phyloP scores from a whole-genome alignment of 1,284 basidiomycete species.

The Trametes sp. region DNA sequence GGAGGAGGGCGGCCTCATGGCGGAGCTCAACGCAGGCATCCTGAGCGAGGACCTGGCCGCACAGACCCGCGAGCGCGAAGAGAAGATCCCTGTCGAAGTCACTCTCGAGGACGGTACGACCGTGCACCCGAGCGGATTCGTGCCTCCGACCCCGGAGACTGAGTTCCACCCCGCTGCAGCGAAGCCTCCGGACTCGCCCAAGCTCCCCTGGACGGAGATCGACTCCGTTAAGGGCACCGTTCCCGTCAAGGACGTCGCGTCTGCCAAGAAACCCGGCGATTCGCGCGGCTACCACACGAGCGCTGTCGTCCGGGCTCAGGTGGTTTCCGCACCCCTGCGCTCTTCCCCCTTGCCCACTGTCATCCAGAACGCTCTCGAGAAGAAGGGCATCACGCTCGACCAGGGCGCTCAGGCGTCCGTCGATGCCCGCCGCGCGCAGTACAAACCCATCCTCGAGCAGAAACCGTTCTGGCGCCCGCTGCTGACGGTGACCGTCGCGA shows the following conservation, averaged over 20 bases:
- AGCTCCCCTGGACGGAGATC: conserved; percentile 35
- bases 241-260: not conserved
- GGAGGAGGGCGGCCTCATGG: conserved; percentile 45
- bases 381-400: not conserved
- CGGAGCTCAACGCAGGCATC: conserved; percentile 44
- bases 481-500: conserved; percentile 49
- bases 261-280: conserved; percentile 23
- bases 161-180: conserved; percentile 41
- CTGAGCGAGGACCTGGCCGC: conserved; percentile 44
- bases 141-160: conserved; percentile 43
- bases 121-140: conserved; percentile 43
- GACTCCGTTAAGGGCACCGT: conserved; percentile 9
- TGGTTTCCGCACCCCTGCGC: not conserved
- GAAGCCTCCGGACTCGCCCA: conserved; percentile 33
- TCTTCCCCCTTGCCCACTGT: too few relatives aligned
- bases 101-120: conserved; percentile 39
- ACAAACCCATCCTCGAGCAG: conserved; percentile 40
- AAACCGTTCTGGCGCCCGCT: conserved; percentile 52
- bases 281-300: conserved; percentile 36
- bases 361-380: not conserved
- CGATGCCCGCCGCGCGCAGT: conserved; percentile 30
- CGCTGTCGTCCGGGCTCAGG: conserved; percentile 21
- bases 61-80: conserved; percentile 39
- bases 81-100: conserved; percentile 47
- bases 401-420: not conserved